A percentile compares a stretch with the other conserved stretches of the same genome.
These are phyloP conservation scores for Pelargonium cotyledonis DNA, from an alignment of 441 rosid species.

Conservation along the genomic window DNA sequence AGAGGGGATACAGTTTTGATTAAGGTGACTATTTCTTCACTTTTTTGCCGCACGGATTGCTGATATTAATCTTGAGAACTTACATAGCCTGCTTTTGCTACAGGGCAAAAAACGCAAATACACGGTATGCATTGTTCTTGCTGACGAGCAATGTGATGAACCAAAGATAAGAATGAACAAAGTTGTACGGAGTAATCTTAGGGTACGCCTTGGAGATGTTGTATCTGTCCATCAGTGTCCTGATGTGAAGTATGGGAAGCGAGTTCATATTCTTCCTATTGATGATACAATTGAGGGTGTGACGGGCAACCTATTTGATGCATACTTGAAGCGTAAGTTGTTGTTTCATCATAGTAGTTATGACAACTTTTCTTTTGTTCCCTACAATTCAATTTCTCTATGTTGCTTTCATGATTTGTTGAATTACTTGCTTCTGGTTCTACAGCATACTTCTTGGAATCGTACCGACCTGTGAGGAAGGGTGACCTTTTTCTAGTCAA, in stretches of 20 bases:
- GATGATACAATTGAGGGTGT: slow-evolving; percentile 6
- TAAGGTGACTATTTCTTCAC: slow-evolving; percentile 12
- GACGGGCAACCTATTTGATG: slow-evolving; percentile 5
- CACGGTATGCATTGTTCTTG: slow-evolving; percentile 16
- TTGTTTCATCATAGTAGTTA: neutral
- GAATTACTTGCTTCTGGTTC: neutral
- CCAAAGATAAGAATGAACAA: slow-evolving; percentile 20
- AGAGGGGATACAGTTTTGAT: slow-evolving; percentile 23
- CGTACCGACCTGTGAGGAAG: slow-evolving; percentile 8
- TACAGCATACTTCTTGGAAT: slow-evolving; percentile 4
- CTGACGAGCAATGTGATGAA: slow-evolving; percentile 14
- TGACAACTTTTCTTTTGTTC: too few species aligned
- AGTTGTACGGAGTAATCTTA: neutral
- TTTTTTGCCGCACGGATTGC: too few species aligned
- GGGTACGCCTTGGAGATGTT: slow-evolving; percentile 1
- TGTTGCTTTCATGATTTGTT: neutral
- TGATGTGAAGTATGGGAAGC: slow-evolving; percentile 5
- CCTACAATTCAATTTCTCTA: neutral
- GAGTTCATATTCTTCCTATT: slow-evolving; percentile 3
- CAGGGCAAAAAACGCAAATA: slow-evolving; percentile 15
- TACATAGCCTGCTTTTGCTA: too few species aligned
- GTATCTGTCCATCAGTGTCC: slow-evolving; percentile 6
- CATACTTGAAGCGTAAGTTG: slow-evolving; percentile 5
- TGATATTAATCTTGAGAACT: too few species aligned
- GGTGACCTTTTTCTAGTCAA: slow-evolving; percentile 1